Base-by-base conservation (phyloP, 768 basidiomycete species). In the Suillus luteus region DNA sequence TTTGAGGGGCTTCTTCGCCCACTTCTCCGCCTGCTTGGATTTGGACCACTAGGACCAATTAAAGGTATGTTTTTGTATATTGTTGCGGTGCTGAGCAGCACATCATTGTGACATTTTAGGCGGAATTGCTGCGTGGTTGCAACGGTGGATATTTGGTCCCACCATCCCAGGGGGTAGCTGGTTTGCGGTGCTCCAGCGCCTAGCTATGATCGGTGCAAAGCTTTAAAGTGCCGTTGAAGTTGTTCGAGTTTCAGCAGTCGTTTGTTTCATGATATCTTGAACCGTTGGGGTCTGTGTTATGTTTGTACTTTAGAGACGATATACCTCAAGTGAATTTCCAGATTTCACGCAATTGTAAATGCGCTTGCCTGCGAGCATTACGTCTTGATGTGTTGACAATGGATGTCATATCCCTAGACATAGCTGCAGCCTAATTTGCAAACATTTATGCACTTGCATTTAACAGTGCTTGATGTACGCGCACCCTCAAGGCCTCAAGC, bases 1-100 rank as follows among this genome's bases (percentile, higher is more conserved):
- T 63, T 79, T 3, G 75, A 78, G 55, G 55, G 44, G 67, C 14
- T 81, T 17, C 62, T 77, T 35, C 73, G 76, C 19, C 74, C 70
- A 9, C 12, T 79, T 10, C 60, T 78, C 14, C 58, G 71, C 3
- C 5, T 79, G 2, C 76, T 81, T 61, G 80, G 79, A n/a, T 78
- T 80, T 60, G 75, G 76, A 0, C 73, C 73, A 12, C 38, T 19
- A 19, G 78, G 77, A 6, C 75, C 75, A 6, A 68, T 72, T 3
- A 75, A 77, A 75, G 75, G 78, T 77, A 38, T 2, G 33, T 54
- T 31, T 3, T 37, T 27, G 31, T 66, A 15, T 46, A 24, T 24
- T 49, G 4, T 22, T 19, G 58, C 41, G 8, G 1, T 38, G 37
- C 3, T 38, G 22, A 38, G 55, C 22, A 22, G 37, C 12, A 17